These are phyloP conservation scores for Amanita polypyramis DNA, from an alignment of 768 basidiomycete genomes.

Conservation along the genomic window DNA sequence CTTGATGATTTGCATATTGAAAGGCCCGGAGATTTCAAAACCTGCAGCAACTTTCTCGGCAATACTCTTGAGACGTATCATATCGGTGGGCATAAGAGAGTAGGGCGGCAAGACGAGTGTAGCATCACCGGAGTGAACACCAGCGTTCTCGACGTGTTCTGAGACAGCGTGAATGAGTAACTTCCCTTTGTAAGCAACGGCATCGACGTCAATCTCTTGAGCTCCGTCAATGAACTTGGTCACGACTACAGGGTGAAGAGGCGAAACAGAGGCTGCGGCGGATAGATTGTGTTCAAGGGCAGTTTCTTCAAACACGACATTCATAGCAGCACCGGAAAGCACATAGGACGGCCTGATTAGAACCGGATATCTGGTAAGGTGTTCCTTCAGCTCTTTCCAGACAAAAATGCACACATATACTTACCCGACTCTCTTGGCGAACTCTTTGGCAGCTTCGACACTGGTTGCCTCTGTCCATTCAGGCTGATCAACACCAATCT, in stretches of 20 bases:
- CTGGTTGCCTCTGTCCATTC: constrained; percentile 90
- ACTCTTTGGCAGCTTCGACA: constrained; percentile 83
- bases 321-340: constrained; percentile 98
- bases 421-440: constrained; percentile 75
- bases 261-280: constrained; percentile 94
- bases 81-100: constrained; percentile 63
- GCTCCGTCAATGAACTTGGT: constrained; percentile 98
- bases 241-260: constrained; percentile 95
- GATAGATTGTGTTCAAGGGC: constrained; percentile 87
- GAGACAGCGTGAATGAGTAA: constrained; percentile 94
- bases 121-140: constrained; percentile 97
- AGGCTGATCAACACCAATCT: constrained; percentile 92
- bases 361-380: constrained; percentile 69
- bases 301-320: constrained; percentile 90
- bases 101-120: constrained; percentile 95
- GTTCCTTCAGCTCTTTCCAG: not conserved
- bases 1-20: constrained; percentile 99
- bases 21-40: constrained; percentile 95
- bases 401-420: constrained; percentile 14
- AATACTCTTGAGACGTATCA: constrained; percentile 84
- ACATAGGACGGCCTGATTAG: constrained; percentile 98
- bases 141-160: constrained; percentile 97
- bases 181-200: constrained; percentile 86
- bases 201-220: constrained; percentile 97
- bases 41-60: constrained; percentile 92